Conservation (phyloP, 2,329 filamentous ascomycete species). For the Fusarium zealandicum region DNA sequence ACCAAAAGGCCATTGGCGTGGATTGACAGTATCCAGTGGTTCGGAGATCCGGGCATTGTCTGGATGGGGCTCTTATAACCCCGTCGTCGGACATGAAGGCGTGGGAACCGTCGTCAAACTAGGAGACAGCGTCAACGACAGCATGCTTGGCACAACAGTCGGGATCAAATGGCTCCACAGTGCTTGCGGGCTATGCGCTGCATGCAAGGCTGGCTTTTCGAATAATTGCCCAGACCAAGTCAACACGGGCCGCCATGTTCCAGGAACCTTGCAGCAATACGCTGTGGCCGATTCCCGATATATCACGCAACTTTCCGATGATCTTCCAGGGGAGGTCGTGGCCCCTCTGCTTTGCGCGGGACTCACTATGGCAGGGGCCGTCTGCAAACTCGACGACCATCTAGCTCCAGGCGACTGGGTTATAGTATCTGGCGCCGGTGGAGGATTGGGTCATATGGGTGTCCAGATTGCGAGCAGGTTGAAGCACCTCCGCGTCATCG, state of each 20-base stretch:
- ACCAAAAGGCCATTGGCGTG: neutral
- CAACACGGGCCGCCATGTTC: slow-evolving; percentile 51
- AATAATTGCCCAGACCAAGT: slow-evolving; percentile 52
- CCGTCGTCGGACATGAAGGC: slow-evolving; percentile 44
- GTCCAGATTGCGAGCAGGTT: slow-evolving; percentile 43
- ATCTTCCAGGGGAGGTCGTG: slow-evolving; percentile 30
- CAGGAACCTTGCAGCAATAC: slow-evolving; percentile 45
- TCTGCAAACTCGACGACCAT: slow-evolving; percentile 26
- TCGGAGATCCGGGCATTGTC: slow-evolving; percentile 43
- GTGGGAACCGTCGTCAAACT: slow-evolving; percentile 42
- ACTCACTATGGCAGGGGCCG: slow-evolving; percentile 44
- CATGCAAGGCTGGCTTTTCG: slow-evolving; percentile 44
- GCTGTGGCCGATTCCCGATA: slow-evolving; percentile 42
- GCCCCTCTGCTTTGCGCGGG: slow-evolving; percentile 46
- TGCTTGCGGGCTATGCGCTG: slow-evolving; percentile 48
- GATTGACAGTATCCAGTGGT: slow-evolving; percentile 27
- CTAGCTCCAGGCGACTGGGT: slow-evolving; percentile 39
- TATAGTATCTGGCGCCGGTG: slow-evolving; percentile 43
- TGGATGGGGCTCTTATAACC: slow-evolving; percentile 40
- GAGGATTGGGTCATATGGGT: slow-evolving; percentile 45
- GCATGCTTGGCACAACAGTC: slow-evolving; percentile 46
- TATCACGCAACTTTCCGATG: slow-evolving; percentile 38
- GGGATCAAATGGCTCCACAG: slow-evolving; percentile 56
- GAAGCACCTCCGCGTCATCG: slow-evolving; percentile 37
- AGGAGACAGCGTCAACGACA: slow-evolving; percentile 38